Base-by-base conservation (phyloP, 768 basidiomycete genomes). In the Psilocybe sp. region DNA sequence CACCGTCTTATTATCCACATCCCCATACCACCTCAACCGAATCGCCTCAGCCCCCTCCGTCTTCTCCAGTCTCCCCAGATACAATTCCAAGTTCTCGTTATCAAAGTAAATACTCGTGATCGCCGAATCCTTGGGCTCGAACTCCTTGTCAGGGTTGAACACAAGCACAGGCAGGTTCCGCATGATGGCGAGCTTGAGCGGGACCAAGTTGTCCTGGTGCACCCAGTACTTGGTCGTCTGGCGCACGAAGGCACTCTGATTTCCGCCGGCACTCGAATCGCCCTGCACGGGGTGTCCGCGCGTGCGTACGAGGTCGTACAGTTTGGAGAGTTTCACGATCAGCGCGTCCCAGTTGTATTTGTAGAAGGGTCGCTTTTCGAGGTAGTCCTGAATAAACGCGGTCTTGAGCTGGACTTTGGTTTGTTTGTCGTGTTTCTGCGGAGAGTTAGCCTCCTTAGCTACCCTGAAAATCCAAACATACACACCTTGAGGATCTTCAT, bases 161-260 rank as follows among this genome's bases (percentile, higher is more conserved):
- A 97, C 94, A 38, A 99, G 75, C 1, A 99, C 97, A 19, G 97
- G 97, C 5, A 99, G 74, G 64, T 98, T 84, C 57, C 88, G 81
- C 59, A 99, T 70, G 61, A 99, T 93, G 13, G 93, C 92, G 40
- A 99, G 69, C 69, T 99, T 98, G 48, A 98, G 77, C 12, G 92
- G 86, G 19, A 98, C 87, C 35, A 97, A 80, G 63, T 98, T 98
- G 65, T 98, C 96, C 1, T 88, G 89, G 65, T 98, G 96, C 2
- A 96, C 96, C 97, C 97, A 99, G 62, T 99, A 99, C 66, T 99
- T 99, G 10, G 97, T 98, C 32, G 97, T 99, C 69, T 97, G 94
- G 36, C 97, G 72, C n/a, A 98, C 91, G 62, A 99, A 99, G 1
- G 96, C 97, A 57, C 90, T 97, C 73, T 99, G 97, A 57, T 70